Percentiles rank a stretch among this genome's conserved stretches.
Evolutionary conservation across 371 early-diverging fungal species (phyloP).

Genomic region (Lichtheimia ornata): DNA sequence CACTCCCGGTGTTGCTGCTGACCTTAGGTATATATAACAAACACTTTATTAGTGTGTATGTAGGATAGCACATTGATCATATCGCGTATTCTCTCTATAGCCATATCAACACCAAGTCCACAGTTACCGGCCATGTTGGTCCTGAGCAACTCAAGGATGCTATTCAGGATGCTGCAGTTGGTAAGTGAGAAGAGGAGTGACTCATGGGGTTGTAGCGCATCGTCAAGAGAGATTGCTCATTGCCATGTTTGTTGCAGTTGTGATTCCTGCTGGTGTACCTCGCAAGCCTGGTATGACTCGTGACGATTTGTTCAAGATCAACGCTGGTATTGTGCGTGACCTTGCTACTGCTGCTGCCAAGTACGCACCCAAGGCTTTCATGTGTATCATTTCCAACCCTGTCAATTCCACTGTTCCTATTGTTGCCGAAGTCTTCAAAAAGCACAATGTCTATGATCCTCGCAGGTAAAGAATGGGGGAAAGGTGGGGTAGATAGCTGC

Average conservation of each 20-base stretch:
- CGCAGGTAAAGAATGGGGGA: constrained; percentile 57
- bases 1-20: constrained; percentile 77
- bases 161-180: constrained; percentile 47
- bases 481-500: neutral
- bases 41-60: neutral
- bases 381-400: constrained; percentile 88
- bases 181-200: constrained; percentile 18
- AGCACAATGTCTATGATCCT: constrained; percentile 77
- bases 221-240: constrained; percentile 3
- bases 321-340: constrained; percentile 84
- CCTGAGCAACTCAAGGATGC: constrained; percentile 46
- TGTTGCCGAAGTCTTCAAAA: constrained; percentile 82
- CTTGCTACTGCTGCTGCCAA: constrained; percentile 80
- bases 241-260: constrained; percentile 49
- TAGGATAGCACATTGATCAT: neutral
- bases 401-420: constrained; percentile 94
- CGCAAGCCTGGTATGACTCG: constrained; percentile 93
- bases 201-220: neutral
- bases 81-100: constrained; percentile 19
- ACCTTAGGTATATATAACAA: constrained; percentile 50
- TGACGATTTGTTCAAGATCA: constrained; percentile 88
- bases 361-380: constrained; percentile 79
- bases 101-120: constrained; percentile 74
- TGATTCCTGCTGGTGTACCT: constrained; percentile 95
- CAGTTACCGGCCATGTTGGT: constrained; percentile 60